Percentiles rank a stretch among this genome's conserved stretches.
phyloP scores from a whole-genome alignment of 805 yeast genomes.

The Hanseniaspora meyeri region DNA sequence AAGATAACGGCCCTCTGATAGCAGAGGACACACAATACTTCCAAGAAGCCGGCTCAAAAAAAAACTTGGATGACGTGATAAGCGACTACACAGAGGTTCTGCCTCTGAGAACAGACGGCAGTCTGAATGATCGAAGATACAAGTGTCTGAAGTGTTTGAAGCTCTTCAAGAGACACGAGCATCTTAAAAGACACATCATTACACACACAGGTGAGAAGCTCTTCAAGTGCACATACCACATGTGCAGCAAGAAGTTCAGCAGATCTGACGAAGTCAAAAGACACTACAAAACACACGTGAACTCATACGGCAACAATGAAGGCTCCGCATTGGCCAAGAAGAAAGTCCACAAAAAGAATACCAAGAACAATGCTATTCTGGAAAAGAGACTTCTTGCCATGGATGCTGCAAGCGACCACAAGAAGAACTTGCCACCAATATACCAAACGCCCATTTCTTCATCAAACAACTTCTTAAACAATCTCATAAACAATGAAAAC shows the following conservation, averaged over 20 bases:
- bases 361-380: background rate
- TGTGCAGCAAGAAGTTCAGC: slow-evolving; percentile 69
- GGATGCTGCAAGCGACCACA: background rate
- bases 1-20: background rate
- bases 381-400: background rate
- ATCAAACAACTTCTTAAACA: background rate
- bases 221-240: slow-evolving; percentile 69
- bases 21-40: background rate
- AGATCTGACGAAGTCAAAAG: slow-evolving; percentile 78
- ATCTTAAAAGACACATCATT: slow-evolving; percentile 80
- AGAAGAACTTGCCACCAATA: background rate
- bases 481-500: background rate
- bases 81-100: background rate
- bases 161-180: slow-evolving; percentile 80
- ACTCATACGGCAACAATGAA: background rate
- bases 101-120: background rate
- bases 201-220: slow-evolving; percentile 94
- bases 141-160: slow-evolving; percentile 74
- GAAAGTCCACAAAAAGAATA: background rate
- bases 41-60: background rate
- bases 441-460: slow-evolving; percentile 7
- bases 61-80: background rate
- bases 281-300: slow-evolving; percentile 68
- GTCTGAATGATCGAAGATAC: slow-evolving; percentile 29
- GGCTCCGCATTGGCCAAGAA: background rate